Base-by-base conservation (phyloP, 2,329 filamentous ascomycete genomes). In the Sclerotinia trifoliorum region DNA sequence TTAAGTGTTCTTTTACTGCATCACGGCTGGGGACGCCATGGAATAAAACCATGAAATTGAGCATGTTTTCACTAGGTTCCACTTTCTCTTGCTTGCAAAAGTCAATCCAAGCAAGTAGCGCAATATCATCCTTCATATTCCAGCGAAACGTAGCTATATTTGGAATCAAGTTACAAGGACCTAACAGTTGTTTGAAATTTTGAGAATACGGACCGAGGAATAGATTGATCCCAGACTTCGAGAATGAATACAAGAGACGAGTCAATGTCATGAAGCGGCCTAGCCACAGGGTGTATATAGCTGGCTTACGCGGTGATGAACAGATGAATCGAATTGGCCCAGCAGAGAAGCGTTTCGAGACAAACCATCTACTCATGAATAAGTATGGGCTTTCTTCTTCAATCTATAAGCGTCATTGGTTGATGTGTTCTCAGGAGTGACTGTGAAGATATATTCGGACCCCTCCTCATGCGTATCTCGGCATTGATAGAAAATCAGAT, bases 361-460 rank as follows among this genome's bases (percentile, higher is more conserved):
- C 58, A 0, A 70, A 72, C 7, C 19, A 42, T 44, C 13, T 73
- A 17, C 24, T 68, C 5, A n/a, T 73, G 49, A 60, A 66, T 32
- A 39, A 32, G 72, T 74, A 46, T 57, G 46, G 5, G n/a, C 1
- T 21, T 17, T 1, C 8, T 48, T 4, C 24, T 13, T 29, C 5
- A 10, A 5, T 42, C 15, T n/a, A 3, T 39, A 24, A 48, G 1
- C 10, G 0, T 10, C 13, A 19, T 62, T 62, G 24, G 29, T 39
- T 61, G 5, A 55, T 32, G 1, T 5, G 4, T 7, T n/a, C 8
- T 17, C 39, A 73, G 69, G 17, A n/a, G 66, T 7, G 73, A 74
- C 39, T 73, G 69, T 58, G 42, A 70, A n/a, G 64, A 56, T 1
- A 72, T 73, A 13, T 73, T 71, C 46, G 1, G 55, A 17, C 70